phyloP scores from a whole-genome alignment of 352 stramenopile genomes.

The Globisporangium cylindrosporum region DNA sequence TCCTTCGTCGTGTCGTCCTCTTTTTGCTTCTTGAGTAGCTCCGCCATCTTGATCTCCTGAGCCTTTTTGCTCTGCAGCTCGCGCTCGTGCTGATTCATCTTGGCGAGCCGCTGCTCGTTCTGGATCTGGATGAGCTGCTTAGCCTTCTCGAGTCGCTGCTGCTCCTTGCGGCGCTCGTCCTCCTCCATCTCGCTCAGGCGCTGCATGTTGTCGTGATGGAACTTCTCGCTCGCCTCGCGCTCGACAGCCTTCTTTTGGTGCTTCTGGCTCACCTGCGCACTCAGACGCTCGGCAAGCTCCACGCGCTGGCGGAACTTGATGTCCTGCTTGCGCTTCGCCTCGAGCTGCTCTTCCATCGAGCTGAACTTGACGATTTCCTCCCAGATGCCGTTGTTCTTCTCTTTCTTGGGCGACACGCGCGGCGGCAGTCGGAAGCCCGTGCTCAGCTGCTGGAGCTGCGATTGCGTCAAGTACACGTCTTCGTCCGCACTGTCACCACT shows the following conservation, averaged over 20 bases:
- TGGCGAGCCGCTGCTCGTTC: slow-evolving; percentile 58
- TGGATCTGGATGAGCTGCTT: slow-evolving; percentile 69
- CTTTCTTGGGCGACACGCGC: slow-evolving; percentile 65
- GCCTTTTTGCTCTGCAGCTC: slow-evolving; percentile 48
- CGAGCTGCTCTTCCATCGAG: slow-evolving; percentile 61
- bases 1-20: slow-evolving; percentile 54
- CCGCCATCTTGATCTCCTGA: slow-evolving; percentile 50
- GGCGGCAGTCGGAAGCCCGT: slow-evolving; percentile 62
- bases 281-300: slow-evolving; percentile 42
- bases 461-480: slow-evolving; percentile 62
- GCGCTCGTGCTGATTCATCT: slow-evolving; percentile 50
- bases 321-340: slow-evolving; percentile 43
- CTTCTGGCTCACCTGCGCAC: slow-evolving; percentile 53
- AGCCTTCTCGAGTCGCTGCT: slow-evolving; percentile 42
- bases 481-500: slow-evolving; percentile 25
- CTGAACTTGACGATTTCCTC: slow-evolving; percentile 82
- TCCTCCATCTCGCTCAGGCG: slow-evolving; percentile 50
- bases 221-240: slow-evolving; percentile 40
- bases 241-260: slow-evolving; percentile 33
- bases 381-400: slow-evolving; percentile 79
- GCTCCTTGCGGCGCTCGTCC: slow-evolving; percentile 55
- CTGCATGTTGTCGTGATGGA: slow-evolving; percentile 49
- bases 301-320: slow-evolving; percentile 25
- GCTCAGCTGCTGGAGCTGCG: slow-evolving; percentile 69
- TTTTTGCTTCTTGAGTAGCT: slow-evolving; percentile 48